These are phyloP conservation scores for Pyrenophora tritici-repentis DNA, from an alignment of 2,329 filamentous ascomycete species.

Conservation along the genomic window DNA sequence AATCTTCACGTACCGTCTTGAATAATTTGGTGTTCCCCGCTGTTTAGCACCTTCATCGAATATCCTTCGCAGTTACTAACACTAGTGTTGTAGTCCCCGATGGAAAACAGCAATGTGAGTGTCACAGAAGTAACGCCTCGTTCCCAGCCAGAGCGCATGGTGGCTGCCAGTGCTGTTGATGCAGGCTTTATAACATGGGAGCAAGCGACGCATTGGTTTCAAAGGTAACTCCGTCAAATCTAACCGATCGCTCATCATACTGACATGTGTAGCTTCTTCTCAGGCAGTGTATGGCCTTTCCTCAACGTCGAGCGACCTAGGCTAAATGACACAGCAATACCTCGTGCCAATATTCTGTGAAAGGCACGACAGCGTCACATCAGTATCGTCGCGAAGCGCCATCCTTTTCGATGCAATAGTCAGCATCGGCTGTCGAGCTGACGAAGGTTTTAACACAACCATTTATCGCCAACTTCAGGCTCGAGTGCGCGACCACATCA, in stretches of 20 bases:
- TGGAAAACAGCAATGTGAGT: conserved; percentile 1
- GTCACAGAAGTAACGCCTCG: conserved; percentile 1
- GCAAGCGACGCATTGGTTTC: conserved; percentile 34
- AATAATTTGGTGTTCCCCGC: too few species aligned
- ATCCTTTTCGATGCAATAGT: conserved; percentile 60
- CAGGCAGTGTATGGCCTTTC: conserved; percentile 29
- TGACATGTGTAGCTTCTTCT: conserved; percentile 34
- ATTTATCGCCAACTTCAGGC: conserved; percentile 43
- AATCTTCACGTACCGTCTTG: not conserved
- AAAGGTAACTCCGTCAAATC: conserved; percentile 16
- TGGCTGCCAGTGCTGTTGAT: conserved; percentile 28
- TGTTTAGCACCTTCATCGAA: not conserved
- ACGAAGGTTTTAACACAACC: conserved; percentile 49
- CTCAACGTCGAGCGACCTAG: not conserved
- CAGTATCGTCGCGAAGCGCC: conserved; percentile 53
- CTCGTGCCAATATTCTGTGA: conserved; percentile 58
- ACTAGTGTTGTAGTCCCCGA: not conserved
- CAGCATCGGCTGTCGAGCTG: conserved; percentile 57
- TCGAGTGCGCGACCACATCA: conserved; percentile 48
- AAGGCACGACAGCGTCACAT: conserved; percentile 52
- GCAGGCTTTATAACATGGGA: conserved; percentile 32
- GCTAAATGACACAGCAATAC: conserved; percentile 46
- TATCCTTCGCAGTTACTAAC: not conserved
- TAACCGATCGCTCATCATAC: not conserved
- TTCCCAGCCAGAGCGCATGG: conserved; percentile 3